Conservation (phyloP, 78 protist species). For the Dictyostelium intermedium region DNA sequence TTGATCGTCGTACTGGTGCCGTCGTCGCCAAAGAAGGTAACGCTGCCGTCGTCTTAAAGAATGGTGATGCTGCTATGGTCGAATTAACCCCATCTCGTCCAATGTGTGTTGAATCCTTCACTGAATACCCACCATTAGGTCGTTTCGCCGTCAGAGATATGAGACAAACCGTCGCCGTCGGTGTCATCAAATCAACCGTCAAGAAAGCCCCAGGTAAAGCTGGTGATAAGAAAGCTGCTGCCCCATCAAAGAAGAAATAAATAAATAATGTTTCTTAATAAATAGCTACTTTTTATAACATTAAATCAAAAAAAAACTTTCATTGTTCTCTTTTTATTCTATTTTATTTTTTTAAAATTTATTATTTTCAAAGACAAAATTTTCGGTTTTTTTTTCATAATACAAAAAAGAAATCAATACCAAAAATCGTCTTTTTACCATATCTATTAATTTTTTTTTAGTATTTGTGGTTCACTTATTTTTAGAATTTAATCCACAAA, state of each 20-base stretch:
- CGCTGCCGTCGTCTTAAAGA: constrained; percentile 31
- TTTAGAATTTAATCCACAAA: neutral
- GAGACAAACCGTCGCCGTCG: constrained; percentile 98
- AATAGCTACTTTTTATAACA: neutral
- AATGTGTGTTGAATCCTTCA: constrained; percentile 97
- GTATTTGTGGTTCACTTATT: too few species aligned
- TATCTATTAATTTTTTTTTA: too few species aligned
- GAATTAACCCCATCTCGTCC: constrained; percentile 94
- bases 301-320: too few species aligned
- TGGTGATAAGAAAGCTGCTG: constrained; percentile 50
- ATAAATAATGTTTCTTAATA: neutral
- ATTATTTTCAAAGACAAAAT: too few species aligned
- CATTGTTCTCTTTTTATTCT: too few species aligned
- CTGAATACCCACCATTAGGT: constrained; percentile 97
- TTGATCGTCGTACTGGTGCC: constrained; percentile 96
- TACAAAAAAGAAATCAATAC: too few species aligned
- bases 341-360: too few species aligned
- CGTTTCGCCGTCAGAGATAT: constrained; percentile 99
- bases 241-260: constrained; percentile 35
- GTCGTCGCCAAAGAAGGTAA: constrained; percentile 53
- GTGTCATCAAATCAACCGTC: constrained; percentile 93
- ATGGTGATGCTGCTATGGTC: constrained; percentile 96
- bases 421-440: too few species aligned
- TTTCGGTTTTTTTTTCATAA: too few species aligned
- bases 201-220: constrained; percentile 66